These are phyloP conservation scores for Fonsecaea nubica DNA, from an alignment of 2,329 filamentous ascomycete genomes.

Conservation along the genomic window DNA sequence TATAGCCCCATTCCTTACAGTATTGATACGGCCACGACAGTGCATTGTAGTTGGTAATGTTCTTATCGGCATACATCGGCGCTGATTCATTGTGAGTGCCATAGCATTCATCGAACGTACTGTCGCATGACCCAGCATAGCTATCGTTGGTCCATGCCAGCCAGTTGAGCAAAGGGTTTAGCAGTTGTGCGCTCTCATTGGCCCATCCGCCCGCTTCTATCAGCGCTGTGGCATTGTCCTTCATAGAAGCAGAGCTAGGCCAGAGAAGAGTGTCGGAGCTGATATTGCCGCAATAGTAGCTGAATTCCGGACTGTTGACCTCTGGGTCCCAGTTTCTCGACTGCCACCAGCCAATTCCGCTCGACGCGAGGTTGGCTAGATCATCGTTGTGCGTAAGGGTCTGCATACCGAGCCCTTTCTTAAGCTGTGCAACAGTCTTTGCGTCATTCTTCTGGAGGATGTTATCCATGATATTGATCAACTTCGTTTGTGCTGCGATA, in stretches of 20 bases:
- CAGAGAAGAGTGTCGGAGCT: conserved; percentile 55
- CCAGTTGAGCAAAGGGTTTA: conserved; percentile 63
- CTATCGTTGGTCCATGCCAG: conserved; percentile 62
- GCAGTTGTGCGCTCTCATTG: conserved; percentile 49
- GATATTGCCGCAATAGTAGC: conserved; percentile 63
- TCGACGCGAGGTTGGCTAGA: conserved; percentile 57
- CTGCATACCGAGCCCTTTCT: conserved; percentile 55
- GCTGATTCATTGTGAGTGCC: conserved; percentile 54
- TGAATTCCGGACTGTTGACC: conserved; percentile 57
- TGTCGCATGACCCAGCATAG: conserved; percentile 49
- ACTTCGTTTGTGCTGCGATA: conserved; percentile 67
- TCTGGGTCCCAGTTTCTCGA: conserved; percentile 66
- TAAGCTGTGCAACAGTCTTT: conserved; percentile 55
- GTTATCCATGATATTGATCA: conserved; percentile 65
- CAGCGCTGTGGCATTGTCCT: conserved; percentile 52
- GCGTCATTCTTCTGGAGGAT: conserved; percentile 61
- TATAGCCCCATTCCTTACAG: conserved; percentile 74
- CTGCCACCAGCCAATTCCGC: conserved; percentile 61
- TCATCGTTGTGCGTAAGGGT: conserved; percentile 56
- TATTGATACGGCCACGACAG: conserved; percentile 64
- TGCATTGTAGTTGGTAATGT: conserved; percentile 53
- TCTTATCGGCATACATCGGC: conserved; percentile 54
- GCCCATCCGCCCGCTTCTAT: conserved; percentile 58
- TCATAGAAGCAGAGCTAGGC: conserved; percentile 47
- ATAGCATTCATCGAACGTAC: conserved; percentile 61